Percentiles rank a stretch among this genome's conserved stretches.
Conservation (phyloP, 1,139 yeast genomes). For the Yarrowia galli region DNA sequence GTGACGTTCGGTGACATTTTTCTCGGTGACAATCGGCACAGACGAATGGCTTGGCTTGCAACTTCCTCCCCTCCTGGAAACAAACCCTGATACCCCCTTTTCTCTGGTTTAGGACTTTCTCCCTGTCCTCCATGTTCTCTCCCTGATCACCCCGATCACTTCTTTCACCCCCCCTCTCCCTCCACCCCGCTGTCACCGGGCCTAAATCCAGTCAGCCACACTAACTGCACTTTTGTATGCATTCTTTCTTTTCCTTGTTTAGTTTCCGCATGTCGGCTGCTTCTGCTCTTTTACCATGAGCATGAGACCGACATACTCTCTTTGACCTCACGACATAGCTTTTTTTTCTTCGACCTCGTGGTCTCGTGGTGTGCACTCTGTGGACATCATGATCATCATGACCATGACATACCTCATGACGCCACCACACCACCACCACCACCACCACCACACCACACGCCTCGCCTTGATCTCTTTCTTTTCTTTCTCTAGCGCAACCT, state of each 20-base stretch:
- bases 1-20: slow-evolving; percentile 10
- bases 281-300: background rate
- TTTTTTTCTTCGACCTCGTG: background rate
- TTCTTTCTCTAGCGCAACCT: background rate
- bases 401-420: too few relatives aligned
- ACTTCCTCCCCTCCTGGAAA: too few relatives aligned
- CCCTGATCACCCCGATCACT: too few relatives aligned
- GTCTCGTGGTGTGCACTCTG: too few relatives aligned
- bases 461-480: background rate
- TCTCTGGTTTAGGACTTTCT: too few relatives aligned
- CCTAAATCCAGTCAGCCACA: slow-evolving; percentile 17
- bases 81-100: too few relatives aligned
- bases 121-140: too few relatives aligned
- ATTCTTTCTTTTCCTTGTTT: slow-evolving; percentile 14
- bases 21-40: background rate
- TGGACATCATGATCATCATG: too few relatives aligned
- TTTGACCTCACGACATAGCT: slow-evolving; percentile 9
- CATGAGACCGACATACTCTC: slow-evolving; percentile 4
- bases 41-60: too few relatives aligned
- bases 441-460: too few relatives aligned
- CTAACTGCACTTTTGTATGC: slow-evolving; percentile 29
- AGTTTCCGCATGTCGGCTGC: slow-evolving; percentile 22
- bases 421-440: too few relatives aligned
- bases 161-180: background rate
- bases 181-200: background rate